Conservation (phyloP, 768 basidiomycete genomes). For the Boletus sp. region DNA sequence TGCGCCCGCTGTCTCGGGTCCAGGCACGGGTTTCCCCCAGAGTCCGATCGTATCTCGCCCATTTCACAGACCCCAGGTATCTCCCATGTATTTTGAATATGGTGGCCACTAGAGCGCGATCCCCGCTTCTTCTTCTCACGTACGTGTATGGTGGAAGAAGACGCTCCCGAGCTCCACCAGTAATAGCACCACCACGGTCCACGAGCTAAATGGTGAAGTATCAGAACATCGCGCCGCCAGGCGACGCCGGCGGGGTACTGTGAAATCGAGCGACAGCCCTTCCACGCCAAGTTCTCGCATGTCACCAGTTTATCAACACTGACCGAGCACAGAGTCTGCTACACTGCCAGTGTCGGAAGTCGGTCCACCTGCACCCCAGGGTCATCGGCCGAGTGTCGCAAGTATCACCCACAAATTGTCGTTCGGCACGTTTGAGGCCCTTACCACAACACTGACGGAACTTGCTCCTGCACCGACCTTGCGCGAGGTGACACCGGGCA, state of each 20-base stretch:
- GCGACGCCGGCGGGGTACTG: constrained; percentile 11
- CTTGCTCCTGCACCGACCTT: constrained; percentile 21
- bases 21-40: no score
- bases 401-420: constrained; percentile 34
- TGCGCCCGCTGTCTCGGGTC: no score
- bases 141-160: constrained; percentile 34
- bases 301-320: constrained; percentile 18
- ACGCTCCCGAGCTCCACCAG: constrained; percentile 12
- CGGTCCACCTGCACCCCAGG: constrained; percentile 3
- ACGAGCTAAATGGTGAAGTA: constrained; percentile 9
- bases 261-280: constrained; percentile 10
- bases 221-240: neutral
- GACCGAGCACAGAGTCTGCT: constrained; percentile 24
- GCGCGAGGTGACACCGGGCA: constrained; percentile 7
- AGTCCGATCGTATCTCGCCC: no score
- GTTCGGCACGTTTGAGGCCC: constrained; percentile 26
- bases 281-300: constrained; percentile 22
- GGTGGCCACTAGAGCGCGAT: neutral
- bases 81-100: no score
- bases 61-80: no score
- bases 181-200: constrained; percentile 8
- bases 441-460: constrained; percentile 11
- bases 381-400: constrained; percentile 27
- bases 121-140: constrained; percentile 14
- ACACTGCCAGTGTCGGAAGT: constrained; percentile 4